A percentile compares a stretch with the other conserved stretches of the same genome.
These are phyloP conservation scores for Entomortierella lignicola DNA, from an alignment of 192 early-diverging fungal genomes.

Conservation along the genomic window DNA sequence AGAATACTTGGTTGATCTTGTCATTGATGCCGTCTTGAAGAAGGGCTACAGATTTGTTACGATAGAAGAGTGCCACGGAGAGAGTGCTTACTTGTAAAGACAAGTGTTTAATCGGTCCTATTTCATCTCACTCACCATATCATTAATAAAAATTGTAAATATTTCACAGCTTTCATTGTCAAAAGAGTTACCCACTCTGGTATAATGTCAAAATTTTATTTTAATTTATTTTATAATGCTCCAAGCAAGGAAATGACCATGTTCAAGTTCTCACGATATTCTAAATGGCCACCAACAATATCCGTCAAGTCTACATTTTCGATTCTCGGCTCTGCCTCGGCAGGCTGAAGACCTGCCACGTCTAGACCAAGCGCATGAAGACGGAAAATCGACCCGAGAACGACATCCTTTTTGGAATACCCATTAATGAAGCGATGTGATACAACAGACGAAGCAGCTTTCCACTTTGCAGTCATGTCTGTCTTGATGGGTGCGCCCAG, in stretches of 20 bases:
- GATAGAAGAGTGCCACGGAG: conserved; percentile 39
- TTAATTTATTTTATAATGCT: conserved; percentile 16
- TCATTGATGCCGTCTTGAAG: conserved; percentile 41
- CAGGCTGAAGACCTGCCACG: conserved; percentile 58
- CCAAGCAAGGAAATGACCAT: conserved; percentile 47
- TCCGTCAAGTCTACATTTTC: conserved; percentile 64
- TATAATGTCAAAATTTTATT: neutral
- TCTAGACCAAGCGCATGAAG: conserved; percentile 61
- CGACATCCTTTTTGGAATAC: conserved; percentile 65
- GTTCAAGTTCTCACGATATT: conserved; percentile 57
- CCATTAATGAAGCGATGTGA: conserved; percentile 64
- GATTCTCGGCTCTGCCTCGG: conserved; percentile 37
- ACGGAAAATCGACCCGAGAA: conserved; percentile 63
- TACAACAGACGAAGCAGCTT: conserved; percentile 51
- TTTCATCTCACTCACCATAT: too few relatives aligned
- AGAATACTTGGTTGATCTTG: conserved; percentile 11
- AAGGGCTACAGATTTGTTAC: conserved; percentile 49
- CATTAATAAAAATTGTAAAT: too few relatives aligned
- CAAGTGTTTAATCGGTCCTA: neutral
- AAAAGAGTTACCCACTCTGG: neutral
- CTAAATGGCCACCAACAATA: conserved; percentile 61
- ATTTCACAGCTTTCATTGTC: too few relatives aligned
- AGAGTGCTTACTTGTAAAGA: conserved; percentile 10
- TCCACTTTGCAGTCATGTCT: conserved; percentile 54
- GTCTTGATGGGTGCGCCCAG: conserved; percentile 66